Conservation (phyloP, 2,329 filamentous ascomycete genomes). For the Hirsutella minnesotensis region DNA sequence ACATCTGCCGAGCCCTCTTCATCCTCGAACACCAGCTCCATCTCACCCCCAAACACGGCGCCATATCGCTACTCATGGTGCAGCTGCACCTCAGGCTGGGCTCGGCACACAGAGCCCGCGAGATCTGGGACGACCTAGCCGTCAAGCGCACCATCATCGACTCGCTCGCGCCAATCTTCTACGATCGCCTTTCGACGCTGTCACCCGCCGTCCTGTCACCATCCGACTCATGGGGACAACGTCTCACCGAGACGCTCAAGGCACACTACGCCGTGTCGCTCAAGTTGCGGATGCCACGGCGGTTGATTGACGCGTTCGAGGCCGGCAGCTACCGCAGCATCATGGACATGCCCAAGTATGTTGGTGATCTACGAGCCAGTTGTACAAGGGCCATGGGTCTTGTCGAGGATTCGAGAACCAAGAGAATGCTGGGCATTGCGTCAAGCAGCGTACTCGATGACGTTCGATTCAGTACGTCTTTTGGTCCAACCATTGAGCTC, state of each 20-base stretch:
- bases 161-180: slow-evolving; percentile 40
- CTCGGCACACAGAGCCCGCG: slow-evolving; percentile 31
- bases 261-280: slow-evolving; percentile 35
- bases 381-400: slow-evolving; percentile 40
- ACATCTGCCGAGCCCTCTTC: slow-evolving; percentile 35
- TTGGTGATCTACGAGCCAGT: slow-evolving; percentile 32
- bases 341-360: slow-evolving; percentile 32
- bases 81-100: slow-evolving; percentile 40
- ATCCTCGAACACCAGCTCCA: slow-evolving; percentile 37
- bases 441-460: slow-evolving; percentile 30
- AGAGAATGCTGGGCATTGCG: slow-evolving; percentile 28
- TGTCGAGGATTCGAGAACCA: slow-evolving; percentile 36
- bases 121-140: slow-evolving; percentile 37
- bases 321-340: slow-evolving; percentile 39
- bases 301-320: slow-evolving; percentile 34
- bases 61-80: slow-evolving; percentile 36
- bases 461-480: slow-evolving; percentile 32
- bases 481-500: neutral
- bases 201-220: slow-evolving; percentile 28
- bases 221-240: slow-evolving; percentile 17
- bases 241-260: slow-evolving; percentile 29
- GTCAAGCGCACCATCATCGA: slow-evolving; percentile 49
- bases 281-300: slow-evolving; percentile 30
- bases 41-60: slow-evolving; percentile 31
- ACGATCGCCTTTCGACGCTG: slow-evolving; percentile 41